A percentile compares a stretch with the other conserved stretches of the same genome.
Evolutionary conservation across 805 yeast species (phyloP).

Genomic region (Ogataea glucozyma): DNA sequence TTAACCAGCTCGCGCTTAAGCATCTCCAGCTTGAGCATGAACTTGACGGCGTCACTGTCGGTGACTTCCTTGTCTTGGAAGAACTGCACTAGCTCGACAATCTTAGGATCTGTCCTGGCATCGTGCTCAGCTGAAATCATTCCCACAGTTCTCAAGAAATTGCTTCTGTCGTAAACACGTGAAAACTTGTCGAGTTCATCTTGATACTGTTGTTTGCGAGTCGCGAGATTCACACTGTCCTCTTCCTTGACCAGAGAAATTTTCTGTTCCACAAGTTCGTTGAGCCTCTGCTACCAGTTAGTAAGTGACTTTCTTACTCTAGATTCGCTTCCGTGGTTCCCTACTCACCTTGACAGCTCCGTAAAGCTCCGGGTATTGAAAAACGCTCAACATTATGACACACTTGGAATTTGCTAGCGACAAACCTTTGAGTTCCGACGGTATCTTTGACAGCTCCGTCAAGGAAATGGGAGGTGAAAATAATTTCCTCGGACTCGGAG

Average conservation of each 20-base stretch:
- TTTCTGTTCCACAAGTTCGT: slow-evolving; percentile 7
- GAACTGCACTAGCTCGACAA: slow-evolving; percentile 12
- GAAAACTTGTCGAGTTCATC: slow-evolving; percentile 10
- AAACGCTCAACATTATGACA: slow-evolving; percentile 4
- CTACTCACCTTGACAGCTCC: slow-evolving; percentile 16
- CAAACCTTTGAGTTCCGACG: no score
- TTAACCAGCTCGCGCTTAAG: slow-evolving; percentile 17
- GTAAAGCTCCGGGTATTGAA: slow-evolving; percentile 16
- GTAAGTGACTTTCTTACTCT: neutral
- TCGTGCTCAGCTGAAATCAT: slow-evolving; percentile 17
- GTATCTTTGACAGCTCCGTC: no score
- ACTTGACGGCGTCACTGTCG: slow-evolving; percentile 17
- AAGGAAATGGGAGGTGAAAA: no score
- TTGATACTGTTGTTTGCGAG: slow-evolving; percentile 4
- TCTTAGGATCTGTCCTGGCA: slow-evolving; percentile 12
- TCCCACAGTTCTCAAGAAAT: slow-evolving; percentile 13
- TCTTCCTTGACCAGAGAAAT: neutral
- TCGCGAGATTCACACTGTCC: slow-evolving; percentile 4
- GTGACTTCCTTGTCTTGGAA: neutral
- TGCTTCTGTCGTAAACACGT: slow-evolving; percentile 12
- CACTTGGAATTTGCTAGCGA: no score
- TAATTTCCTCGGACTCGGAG: slow-evolving; percentile 3
- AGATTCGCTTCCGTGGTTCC: neutral
- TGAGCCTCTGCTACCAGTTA: slow-evolving; percentile 10
- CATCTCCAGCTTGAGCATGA: slow-evolving; percentile 19